Evolutionary conservation across 148 eudicot species (phyloP), one percentile per base, ranked within the genome.

Genomic region (Talinum fruticosum): DNA sequence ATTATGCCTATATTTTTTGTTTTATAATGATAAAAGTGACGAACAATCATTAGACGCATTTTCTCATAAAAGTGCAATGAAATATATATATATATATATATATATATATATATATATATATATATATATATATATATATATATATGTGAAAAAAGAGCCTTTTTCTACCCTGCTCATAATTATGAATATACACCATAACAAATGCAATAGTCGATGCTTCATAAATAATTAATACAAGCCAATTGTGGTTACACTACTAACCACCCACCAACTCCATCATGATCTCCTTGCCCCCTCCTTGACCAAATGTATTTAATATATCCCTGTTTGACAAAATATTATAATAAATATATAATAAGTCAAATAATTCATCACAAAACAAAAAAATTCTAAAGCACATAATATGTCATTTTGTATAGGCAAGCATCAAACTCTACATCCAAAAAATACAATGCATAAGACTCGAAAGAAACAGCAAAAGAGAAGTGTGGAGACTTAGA

Each of bases 181-280:
- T 49, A 49, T n/a, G n/a, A 15, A 49, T 12, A 51, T 15, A 51
- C 57, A 51, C 47, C 47, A 41, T 8, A 41, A 41, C 8, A 41
- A 41, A 41, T 41, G 47, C 47, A 41, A 41, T 3, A 8, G 47
- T 41, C 47, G 12, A 41, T 41, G 47, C 47, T 0, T 41, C 12
- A 41, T 14, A 41, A 14, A 41, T 41, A 41, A 41, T 41, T 41
- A 41, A 41, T 19, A 51, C 57, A 15, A 21, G 57, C 57, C 16
- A 51, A 51, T 16, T 51, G 15, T 51, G 57, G 57, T 51, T 51
- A 0, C 57, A 18, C 75, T 6, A 61, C 76, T 75, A 75, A 65
- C 76, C 49, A 64, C 65, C 74, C 72, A 51, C 76, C 62, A n/a
- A 81, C 76, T 62, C 67, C 41, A 57, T 54, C 76, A 35, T 35